Evolutionary conservation across 768 basidiomycete genomes (phyloP).

Genomic region (Thelephora ganbajun): DNA sequence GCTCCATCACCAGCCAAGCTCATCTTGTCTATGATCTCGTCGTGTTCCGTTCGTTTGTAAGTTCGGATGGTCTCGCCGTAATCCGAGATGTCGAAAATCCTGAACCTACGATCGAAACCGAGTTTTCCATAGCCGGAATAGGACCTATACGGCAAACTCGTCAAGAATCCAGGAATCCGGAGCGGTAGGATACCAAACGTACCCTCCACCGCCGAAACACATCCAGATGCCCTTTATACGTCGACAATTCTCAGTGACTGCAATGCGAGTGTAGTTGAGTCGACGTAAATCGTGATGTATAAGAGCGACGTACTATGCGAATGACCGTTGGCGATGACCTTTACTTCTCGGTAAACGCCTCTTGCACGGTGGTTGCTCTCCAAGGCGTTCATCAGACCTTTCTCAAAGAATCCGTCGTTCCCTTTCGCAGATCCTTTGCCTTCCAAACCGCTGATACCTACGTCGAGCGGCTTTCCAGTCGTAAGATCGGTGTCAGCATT

Average conservation of each 20-base stretch:
- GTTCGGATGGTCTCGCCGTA: conserved; percentile 89
- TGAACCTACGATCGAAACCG: conserved; percentile 85
- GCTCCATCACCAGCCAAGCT: conserved; percentile 38
- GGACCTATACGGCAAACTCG: conserved; percentile 28
- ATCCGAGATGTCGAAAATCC: conserved; percentile 76
- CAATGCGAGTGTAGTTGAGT: conserved; percentile 3
- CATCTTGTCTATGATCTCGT: conserved; percentile 51
- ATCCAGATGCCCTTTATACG: conserved; percentile 80
- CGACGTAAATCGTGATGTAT: conserved; percentile 5
- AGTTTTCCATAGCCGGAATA: conserved; percentile 73
- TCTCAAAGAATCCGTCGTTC: conserved; percentile 75
- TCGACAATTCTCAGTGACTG: conserved; percentile 82
- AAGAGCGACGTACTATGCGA: conserved; percentile 48
- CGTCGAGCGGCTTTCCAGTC: conserved; percentile 50
- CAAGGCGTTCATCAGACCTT: conserved; percentile 56
- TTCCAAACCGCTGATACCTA: conserved; percentile 54
- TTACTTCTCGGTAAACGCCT: conserved; percentile 51
- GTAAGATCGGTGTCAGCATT: conserved; percentile 50
- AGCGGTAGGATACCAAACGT: background rate
- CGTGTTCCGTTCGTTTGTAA: conserved; percentile 68
- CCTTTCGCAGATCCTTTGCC: conserved; percentile 45
- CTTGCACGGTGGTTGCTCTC: conserved; percentile 53
- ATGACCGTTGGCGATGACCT: conserved; percentile 85
- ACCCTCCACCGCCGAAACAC: conserved; percentile 84
- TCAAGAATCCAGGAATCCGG: background rate